Percentiles rank a stretch among this genome's conserved stretches.
These are phyloP conservation scores for Populus nigra DNA, from an alignment of 345 rosid genomes.

Conservation along the genomic window DNA sequence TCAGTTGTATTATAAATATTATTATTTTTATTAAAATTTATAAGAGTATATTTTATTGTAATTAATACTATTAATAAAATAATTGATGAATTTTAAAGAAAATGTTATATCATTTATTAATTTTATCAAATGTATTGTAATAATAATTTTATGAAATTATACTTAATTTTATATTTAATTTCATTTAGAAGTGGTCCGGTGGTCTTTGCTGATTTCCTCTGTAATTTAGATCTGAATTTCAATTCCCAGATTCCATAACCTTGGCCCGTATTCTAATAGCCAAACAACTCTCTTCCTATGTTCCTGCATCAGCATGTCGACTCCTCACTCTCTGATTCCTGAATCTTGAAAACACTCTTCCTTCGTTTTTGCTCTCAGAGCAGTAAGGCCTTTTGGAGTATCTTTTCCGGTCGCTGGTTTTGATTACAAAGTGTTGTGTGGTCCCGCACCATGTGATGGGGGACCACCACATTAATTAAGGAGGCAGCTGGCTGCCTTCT, in stretches of 20 bases:
- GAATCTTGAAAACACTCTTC: not conserved
- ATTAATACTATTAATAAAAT: too few relatives aligned
- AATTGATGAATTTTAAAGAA: too few relatives aligned
- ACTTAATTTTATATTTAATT: too few relatives aligned
- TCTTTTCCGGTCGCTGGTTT: slow-evolving; percentile 89
- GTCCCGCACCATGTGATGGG: too few relatives aligned
- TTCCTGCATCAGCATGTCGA: not conserved
- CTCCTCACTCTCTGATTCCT: not conserved
- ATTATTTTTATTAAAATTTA: too few relatives aligned
- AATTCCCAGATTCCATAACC: not conserved
- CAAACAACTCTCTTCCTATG: not conserved
- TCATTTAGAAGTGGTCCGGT: not conserved
- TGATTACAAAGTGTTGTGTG: slow-evolving; percentile 94
- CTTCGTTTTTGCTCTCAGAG: slow-evolving; percentile 42
- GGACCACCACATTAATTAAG: too few relatives aligned
- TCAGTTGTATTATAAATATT: too few relatives aligned
- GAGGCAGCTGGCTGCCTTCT: too few relatives aligned
- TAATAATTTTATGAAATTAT: too few relatives aligned
- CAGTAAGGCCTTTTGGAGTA: slow-evolving; percentile 97
- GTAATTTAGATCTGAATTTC: not conserved
- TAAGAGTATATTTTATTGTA: too few relatives aligned
- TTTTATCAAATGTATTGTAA: too few relatives aligned
- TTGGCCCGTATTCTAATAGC: not conserved
- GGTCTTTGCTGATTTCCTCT: not conserved
- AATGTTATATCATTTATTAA: too few relatives aligned